Percentiles rank a stretch among this genome's conserved stretches.
phyloP scores from a whole-genome alignment of 192 early-diverging fungal genomes.

The Coemansia sp. region DNA sequence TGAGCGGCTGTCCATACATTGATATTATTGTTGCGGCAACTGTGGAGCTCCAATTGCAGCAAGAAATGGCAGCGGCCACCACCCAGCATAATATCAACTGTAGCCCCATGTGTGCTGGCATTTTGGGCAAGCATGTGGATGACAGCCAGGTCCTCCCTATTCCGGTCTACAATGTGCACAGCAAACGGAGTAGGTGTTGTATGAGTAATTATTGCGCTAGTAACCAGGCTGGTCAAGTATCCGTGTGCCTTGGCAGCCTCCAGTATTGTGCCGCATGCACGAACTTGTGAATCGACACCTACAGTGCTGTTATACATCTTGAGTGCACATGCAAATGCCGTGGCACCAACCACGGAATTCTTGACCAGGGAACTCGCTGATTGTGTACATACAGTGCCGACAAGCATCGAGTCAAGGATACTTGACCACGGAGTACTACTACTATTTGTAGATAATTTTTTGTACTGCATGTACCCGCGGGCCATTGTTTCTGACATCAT shows the following conservation, averaged over 20 bases:
- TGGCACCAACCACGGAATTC: slow-evolving; percentile 62
- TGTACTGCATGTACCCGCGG: slow-evolving; percentile 39
- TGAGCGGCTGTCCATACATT: slow-evolving; percentile 40
- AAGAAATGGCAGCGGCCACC: slow-evolving; percentile 55
- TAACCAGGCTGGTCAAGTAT: slow-evolving; percentile 55
- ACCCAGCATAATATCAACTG: slow-evolving; percentile 57
- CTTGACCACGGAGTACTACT: slow-evolving; percentile 30
- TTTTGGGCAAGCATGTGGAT: slow-evolving; percentile 51
- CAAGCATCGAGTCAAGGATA: slow-evolving; percentile 50
- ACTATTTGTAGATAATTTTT: too few species aligned
- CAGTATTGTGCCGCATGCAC: slow-evolving; percentile 57
- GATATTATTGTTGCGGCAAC: slow-evolving; percentile 45
- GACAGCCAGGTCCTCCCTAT: slow-evolving; percentile 58
- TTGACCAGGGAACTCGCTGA: slow-evolving; percentile 56
- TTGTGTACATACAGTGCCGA: slow-evolving; percentile 54
- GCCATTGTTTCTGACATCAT: slow-evolving; percentile 58
- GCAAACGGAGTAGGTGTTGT: slow-evolving; percentile 61
- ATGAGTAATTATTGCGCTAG: slow-evolving; percentile 60
- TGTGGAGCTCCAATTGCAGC: slow-evolving; percentile 14
- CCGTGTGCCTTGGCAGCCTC: slow-evolving; percentile 58
- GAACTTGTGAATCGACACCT: slow-evolving; percentile 39
- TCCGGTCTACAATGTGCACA: slow-evolving; percentile 52
- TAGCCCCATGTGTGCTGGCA: not conserved
- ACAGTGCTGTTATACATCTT: slow-evolving; percentile 60
- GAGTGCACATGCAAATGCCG: slow-evolving; percentile 54